Conservation (phyloP, 495 filamentous ascomycete species). For the Xylaria bambusicola region DNA sequence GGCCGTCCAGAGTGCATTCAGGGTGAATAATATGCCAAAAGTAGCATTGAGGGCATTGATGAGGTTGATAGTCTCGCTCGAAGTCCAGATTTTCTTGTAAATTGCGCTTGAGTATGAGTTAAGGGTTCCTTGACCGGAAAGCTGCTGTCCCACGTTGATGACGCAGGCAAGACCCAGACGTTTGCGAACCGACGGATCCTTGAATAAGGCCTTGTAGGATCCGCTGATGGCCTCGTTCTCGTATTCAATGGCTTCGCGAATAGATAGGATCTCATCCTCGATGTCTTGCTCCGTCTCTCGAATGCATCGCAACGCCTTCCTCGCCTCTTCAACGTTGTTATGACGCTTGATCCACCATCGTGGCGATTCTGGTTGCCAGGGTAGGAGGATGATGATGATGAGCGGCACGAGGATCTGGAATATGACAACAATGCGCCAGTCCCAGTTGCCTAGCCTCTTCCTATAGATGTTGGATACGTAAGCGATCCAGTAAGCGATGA, state of each 20-base stretch:
- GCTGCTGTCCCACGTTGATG: slow-evolving; percentile 63
- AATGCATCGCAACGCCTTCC: slow-evolving; percentile 48
- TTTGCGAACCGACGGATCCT: slow-evolving; percentile 62
- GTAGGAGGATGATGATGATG: slow-evolving; percentile 54
- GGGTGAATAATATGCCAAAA: slow-evolving; percentile 57
- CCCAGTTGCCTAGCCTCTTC: slow-evolving; percentile 58
- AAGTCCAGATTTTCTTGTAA: slow-evolving; percentile 64
- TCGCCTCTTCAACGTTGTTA: slow-evolving; percentile 57
- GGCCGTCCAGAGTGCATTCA: slow-evolving; percentile 67
- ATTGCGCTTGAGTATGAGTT: slow-evolving; percentile 66
- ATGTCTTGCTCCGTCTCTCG: slow-evolving; percentile 61
- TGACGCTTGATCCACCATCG: slow-evolving; percentile 60
- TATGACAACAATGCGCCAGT: slow-evolving; percentile 64
- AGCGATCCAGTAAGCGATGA: slow-evolving; percentile 63
- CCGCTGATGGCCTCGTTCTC: slow-evolving; percentile 63
- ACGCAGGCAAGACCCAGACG: slow-evolving; percentile 56
- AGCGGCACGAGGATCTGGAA: slow-evolving; percentile 61
- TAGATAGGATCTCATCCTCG: slow-evolving; percentile 57
- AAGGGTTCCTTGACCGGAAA: slow-evolving; percentile 63
- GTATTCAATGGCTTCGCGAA: slow-evolving; percentile 62
- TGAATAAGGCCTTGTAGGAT: slow-evolving; percentile 59
- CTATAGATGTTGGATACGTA: slow-evolving; percentile 57
- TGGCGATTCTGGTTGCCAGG: slow-evolving; percentile 60
- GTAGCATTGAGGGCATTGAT: slow-evolving; percentile 67
- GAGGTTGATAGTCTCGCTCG: slow-evolving; percentile 55